phyloP scores from a whole-genome alignment of 495 filamentous ascomycete genomes.

The Aspergillus homomorphus region DNA sequence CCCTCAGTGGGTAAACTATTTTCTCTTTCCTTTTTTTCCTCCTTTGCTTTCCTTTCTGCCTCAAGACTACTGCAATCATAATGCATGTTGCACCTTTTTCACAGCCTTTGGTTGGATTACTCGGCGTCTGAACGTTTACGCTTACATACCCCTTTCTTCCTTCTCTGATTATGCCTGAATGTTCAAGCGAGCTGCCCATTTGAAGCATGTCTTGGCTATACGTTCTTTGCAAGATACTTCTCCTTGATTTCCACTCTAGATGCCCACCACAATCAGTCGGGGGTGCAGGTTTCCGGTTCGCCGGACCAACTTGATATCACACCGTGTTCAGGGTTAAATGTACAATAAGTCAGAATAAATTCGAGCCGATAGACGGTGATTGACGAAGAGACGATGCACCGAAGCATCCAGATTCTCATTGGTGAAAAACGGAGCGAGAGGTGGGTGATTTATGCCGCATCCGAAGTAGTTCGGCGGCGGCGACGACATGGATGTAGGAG shows the following conservation, averaged over 20 bases:
- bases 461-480: not conserved
- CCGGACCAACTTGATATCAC: not conserved
- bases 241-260: not conserved
- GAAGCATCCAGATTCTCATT: not conserved
- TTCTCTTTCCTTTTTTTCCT: constrained; percentile 6
- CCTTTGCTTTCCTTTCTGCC: constrained; percentile 8
- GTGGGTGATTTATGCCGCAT: not conserved
- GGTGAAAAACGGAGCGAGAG: not conserved
- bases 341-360: not conserved
- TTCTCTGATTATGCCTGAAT: not conserved
- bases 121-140: not conserved
- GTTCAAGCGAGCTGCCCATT: not conserved
- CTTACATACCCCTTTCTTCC: not conserved
- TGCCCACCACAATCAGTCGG: not conserved
- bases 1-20: not conserved
- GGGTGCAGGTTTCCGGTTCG: not conserved
- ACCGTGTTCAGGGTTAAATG: not conserved
- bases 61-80: constrained; percentile 11
- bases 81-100: constrained; percentile 4
- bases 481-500: not conserved
- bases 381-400: not conserved
- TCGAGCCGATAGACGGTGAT: not conserved
- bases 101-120: not conserved
- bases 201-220: not conserved
- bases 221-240: constrained; percentile 1